A percentile compares a stretch with the other conserved stretches of the same genome.
These are phyloP conservation scores for Digitaria exilis DNA, from an alignment of 202 grass and related monocot genomes.

Conservation along the genomic window DNA sequence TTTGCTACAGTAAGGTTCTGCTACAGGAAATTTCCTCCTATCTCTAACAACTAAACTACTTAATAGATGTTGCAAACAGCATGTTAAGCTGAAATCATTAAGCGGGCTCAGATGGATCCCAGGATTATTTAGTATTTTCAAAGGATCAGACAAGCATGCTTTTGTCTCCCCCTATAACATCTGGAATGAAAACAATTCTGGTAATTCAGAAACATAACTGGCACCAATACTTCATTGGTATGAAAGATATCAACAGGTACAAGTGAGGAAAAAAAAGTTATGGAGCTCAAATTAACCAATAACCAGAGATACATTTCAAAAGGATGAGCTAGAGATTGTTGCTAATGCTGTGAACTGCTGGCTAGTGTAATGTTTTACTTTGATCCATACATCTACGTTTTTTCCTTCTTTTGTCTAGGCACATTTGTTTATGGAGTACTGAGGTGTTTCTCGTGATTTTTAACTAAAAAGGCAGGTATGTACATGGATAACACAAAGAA, in stretches of 20 bases:
- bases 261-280: neutral
- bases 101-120: neutral
- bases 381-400: neutral
- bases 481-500: neutral
- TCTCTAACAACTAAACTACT: too few species aligned
- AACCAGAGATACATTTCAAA: neutral
- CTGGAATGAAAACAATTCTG: neutral
- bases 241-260: neutral
- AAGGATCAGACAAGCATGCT: neutral
- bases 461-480: neutral
- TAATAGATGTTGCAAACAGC: constrained; percentile 12
- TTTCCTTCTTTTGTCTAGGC: neutral
- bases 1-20: too few species aligned
- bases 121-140: neutral
- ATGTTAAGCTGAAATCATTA: neutral
- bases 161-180: neutral
- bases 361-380: neutral
- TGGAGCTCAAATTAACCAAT: neutral
- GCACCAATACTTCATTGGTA: neutral
- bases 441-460: neutral
- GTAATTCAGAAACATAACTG: neutral
- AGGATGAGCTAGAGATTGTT: neutral
- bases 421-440: neutral
- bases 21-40: too few species aligned
- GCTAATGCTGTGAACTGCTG: neutral